A percentile compares a stretch with the other conserved stretches of the same genome.
Evolutionary conservation across 352 stramenopile species (phyloP).

Genomic region (Phytophthora capsici): DNA sequence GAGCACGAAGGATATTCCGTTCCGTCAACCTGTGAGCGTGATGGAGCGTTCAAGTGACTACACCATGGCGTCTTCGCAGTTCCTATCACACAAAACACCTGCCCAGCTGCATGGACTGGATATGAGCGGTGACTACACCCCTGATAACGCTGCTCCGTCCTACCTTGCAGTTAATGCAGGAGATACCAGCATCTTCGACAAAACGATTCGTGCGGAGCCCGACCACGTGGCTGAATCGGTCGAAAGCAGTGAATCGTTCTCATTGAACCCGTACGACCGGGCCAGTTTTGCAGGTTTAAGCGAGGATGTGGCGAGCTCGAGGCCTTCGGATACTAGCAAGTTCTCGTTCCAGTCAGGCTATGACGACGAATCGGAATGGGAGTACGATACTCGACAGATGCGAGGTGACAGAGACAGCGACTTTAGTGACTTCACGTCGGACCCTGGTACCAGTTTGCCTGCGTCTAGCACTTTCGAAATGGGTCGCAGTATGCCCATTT

Average conservation of each 20-base stretch:
- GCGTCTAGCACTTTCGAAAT: conserved; percentile 62
- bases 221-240: conserved; percentile 17
- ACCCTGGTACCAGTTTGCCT: conserved; percentile 45
- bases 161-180: conserved; percentile 42
- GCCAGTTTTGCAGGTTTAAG: conserved; percentile 74
- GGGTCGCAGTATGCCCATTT: conserved; percentile 55
- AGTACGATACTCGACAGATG: conserved; percentile 62
- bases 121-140: conserved; percentile 45
- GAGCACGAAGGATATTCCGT: conserved; percentile 78
- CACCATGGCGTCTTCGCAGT: conserved; percentile 73
- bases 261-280: conserved; percentile 71
- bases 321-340: conserved; percentile 67
- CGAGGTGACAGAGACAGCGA: conserved; percentile 32
- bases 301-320: conserved; percentile 55
- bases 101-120: conserved; percentile 38
- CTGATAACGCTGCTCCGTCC: conserved; percentile 42
- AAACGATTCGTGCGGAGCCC: conserved; percentile 34
- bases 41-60: conserved; percentile 57
- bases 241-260: conserved; percentile 65
- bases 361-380: conserved; percentile 75
- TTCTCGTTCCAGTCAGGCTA: conserved; percentile 82
- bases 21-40: conserved; percentile 56
- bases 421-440: conserved; percentile 44
- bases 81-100: conserved; percentile 68
- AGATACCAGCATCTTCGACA: conserved; percentile 38